Base-by-base conservation (phyloP, 202 grass and related monocot species). In the Cymbopogon flexuosus region DNA sequence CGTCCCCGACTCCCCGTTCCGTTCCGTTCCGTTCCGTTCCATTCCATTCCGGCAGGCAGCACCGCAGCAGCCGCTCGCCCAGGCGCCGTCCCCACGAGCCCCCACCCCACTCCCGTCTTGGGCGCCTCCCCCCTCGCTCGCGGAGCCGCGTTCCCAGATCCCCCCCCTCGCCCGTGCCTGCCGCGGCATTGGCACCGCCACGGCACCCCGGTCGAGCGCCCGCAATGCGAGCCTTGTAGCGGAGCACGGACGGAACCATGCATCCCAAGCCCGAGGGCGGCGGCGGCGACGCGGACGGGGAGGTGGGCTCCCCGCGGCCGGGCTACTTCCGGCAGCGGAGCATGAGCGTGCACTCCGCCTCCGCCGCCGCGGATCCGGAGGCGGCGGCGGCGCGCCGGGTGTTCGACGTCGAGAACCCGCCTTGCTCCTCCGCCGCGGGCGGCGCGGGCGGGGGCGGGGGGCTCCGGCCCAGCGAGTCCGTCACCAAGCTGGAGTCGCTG, bases 251-350 rank as follows among this genome's bases (percentile, higher is more conserved):
- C 69, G 69, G 42, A 11, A 74, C 43, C 22, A 84, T 88, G 84
- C 81, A 85, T 80, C 65, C 63, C 51, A 81, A 64, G 76, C 49
- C 80, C 65, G 78, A 86, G 58, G 79, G 56, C 64, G 54, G 51
- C 46, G 46, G 56, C 64, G 54, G 6, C 46, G 46, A 51, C 19
- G 52, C 58, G 54, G 49, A 80, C 3, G 49, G 30, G 71, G 87
- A 86, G 92, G 86, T 75, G 11, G 83, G 77, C 72, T 91, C 93
- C 51, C 93, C 93, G 70, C 87, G 90, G 87, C 91, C 93, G 13
- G 77, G 71, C 58, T 79, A 81, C 80, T 96, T 97, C 88, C 87
- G 90, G 60, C 93, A 97, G 86, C 85, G 90, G 88, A 91, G 90
- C 90, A 88, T 90, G 88, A 91, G 90, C 90, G 87, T 90, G 83